Percentiles rank a stretch among this genome's conserved stretches.
Conservation (phyloP, 2,329 filamentous ascomycete species). For the Aspergillus sp. region DNA sequence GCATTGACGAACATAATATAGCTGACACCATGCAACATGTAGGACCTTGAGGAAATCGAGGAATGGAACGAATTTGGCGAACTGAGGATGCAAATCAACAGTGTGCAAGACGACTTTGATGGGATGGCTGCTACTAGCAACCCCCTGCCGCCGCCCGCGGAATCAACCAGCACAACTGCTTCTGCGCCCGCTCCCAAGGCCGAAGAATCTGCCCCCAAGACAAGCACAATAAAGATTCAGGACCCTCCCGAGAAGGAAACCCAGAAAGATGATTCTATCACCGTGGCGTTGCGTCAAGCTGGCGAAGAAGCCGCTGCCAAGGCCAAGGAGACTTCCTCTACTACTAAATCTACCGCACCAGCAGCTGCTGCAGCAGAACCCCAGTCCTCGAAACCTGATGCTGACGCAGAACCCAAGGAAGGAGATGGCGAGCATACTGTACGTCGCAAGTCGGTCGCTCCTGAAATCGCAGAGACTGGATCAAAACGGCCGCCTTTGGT, state of each 20-base stretch:
- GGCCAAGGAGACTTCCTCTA: conserved; percentile 33
- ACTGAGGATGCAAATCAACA: conserved; percentile 76
- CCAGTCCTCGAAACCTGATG: conserved; percentile 10
- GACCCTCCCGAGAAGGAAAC: conserved; percentile 38
- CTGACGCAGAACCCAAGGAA: conserved; percentile 18
- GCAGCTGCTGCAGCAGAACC: conserved; percentile 7
- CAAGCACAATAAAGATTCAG: conserved; percentile 43
- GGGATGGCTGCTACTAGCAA: conserved; percentile 32
- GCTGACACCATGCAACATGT: conserved; percentile 14
- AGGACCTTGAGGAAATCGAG: conserved; percentile 93
- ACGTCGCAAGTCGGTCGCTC: conserved; percentile 31
- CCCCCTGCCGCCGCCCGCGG: conserved; percentile 17
- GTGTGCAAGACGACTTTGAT: conserved; percentile 36
- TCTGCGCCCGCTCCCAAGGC: conserved; percentile 25
- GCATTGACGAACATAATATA: not conserved
- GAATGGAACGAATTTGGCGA: conserved; percentile 99
- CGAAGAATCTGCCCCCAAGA: conserved; percentile 26
- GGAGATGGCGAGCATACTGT: conserved; percentile 18
- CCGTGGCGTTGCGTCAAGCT: conserved; percentile 45
- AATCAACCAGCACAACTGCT: conserved; percentile 25
- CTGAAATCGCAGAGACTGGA: conserved; percentile 27
- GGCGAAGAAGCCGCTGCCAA: conserved; percentile 41
- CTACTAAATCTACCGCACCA: conserved; percentile 12
- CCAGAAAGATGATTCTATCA: conserved; percentile 39
- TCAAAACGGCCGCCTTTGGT: conserved; percentile 33